Evolutionary conservation across 2,329 filamentous ascomycete species (phyloP), one percentile per base, ranked within the genome.

Genomic region (Metarhizium brunneum): DNA sequence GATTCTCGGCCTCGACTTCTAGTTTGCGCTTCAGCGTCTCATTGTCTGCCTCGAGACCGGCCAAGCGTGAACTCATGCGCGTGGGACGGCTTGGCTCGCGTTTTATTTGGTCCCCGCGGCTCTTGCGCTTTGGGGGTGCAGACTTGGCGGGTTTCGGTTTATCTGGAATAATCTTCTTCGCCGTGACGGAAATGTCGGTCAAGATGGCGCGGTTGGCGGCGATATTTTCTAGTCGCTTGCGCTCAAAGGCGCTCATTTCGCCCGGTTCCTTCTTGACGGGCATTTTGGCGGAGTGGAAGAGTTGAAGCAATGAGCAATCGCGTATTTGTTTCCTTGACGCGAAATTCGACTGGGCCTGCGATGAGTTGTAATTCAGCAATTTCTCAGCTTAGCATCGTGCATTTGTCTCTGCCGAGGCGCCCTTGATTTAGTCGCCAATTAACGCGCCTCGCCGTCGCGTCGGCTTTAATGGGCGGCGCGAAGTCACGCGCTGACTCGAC

Each of bases 181-280:
- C 84, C 0, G 87, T 81, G 2, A 83, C 82, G 2, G 87, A 86
- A 1, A 95, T 81, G 57, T 91, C 87, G 57, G 88, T 88, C 0
- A 96, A 72, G 0, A 96, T 67, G 0, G 86, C 89, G 69, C 92
- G 87, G 63, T 95, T 94, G 54, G 88, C 85, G 0, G 86, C 89
- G 45, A 95, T 95, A 62, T 96, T 96, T 58, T 91, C 90, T 16
- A 90, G 81, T 0, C 92, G 81, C 62, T 89, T 85, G 64, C 86
- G 85, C 76, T 96, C 92, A 70, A 95, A 96, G 43, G 90, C 89
- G 70, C 88, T 95, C 63, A 95, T 75, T 40, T 64, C 79, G 25
- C 62, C 65, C 14, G 70, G 69, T 45, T 76, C 72, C 25, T 69
- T 73, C 16, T 72, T 71, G 2, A 73, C 67, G 2, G 78, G 69